Base-by-base conservation (phyloP, 176 grass and related monocot species). In the Oryza longistaminata region DNA sequence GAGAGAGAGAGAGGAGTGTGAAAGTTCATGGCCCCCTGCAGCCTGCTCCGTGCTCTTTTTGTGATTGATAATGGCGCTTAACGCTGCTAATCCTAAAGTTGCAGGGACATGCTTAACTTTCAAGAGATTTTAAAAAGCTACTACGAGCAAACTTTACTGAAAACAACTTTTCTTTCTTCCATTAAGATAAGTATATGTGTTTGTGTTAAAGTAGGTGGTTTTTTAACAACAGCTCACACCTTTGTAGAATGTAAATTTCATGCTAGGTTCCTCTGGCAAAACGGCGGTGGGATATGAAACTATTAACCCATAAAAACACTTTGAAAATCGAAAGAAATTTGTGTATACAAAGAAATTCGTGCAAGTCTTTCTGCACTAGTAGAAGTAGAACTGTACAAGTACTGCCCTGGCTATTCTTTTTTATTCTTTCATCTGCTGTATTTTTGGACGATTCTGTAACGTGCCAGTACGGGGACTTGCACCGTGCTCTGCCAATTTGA, bases 31-130 rank as follows among this genome's bases (percentile, higher is more conserved):
- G 12, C 74, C 73, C 73, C 31, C 17, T 45, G n/a, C 17, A 33
- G n/a, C 64, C 73, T 76, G 34, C 73, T 76, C 35, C 49, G 3
- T 7, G 13, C 10, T 82, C 70, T 43, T n/a, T 85, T 81, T 82
- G 45, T 65, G 0, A 29, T 86, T 90, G 82, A 86, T 46, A 49
- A 76, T 70, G 70, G 1, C 11, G 70, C n/a, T 89, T 70, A 64
- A 29, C 48, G 0, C 72, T 78, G 45, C 39, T 31, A 34, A 66
- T 46, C 27, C 7, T 31, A 83, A 90, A 83, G 48, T n/a, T 42
- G n/a, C 27, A 2, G 61, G 46, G 3, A 40, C 74, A 61, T 87
- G 79, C 61, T 90, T 83, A 74, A 68, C 35, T 70, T 87, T 45
- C 44, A 46, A 75, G 34, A 34, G 67, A 75, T 87, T 81, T 75